Conservation (phyloP, 2,329 filamentous ascomycete species). For the Dothideomycetidae sp. region DNA sequence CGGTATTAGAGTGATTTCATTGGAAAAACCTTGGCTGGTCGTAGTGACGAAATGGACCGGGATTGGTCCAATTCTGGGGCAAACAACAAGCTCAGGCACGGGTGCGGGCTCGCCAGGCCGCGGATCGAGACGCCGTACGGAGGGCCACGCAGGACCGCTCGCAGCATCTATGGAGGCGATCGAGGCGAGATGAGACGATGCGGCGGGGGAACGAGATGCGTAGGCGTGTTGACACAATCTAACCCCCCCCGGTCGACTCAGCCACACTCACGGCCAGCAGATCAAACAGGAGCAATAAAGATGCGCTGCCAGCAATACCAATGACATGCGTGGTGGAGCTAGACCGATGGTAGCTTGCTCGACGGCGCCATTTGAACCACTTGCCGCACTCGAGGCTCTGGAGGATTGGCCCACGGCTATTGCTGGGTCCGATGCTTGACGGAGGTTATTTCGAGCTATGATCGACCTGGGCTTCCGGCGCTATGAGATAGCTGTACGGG, state of each 20-base stretch:
- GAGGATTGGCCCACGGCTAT: too few species aligned
- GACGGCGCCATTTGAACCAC: too few species aligned
- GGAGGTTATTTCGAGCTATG: too few species aligned
- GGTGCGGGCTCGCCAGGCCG: too few species aligned
- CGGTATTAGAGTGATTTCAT: too few species aligned
- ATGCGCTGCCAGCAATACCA: neutral
- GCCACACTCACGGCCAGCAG: neutral
- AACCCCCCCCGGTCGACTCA: neutral
- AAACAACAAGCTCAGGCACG: neutral
- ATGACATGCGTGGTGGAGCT: neutral
- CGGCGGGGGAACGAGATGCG: neutral
- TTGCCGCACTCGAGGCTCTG: too few species aligned
- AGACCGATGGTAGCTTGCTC: neutral
- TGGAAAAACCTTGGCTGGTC: too few species aligned
- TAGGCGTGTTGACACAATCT: too few species aligned
- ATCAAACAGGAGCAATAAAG: neutral
- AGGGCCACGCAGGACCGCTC: neutral
- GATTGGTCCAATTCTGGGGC: neutral
- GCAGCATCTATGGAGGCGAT: neutral
- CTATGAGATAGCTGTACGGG: too few species aligned
- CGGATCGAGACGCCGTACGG: neutral
- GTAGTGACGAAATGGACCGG: neutral
- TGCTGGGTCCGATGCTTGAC: too few species aligned
- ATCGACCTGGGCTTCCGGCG: too few species aligned
- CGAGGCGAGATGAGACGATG: neutral